Evolutionary conservation across 2,329 filamentous ascomycete genomes (phyloP).

Genomic region (Hymenoscyphus fraxineus): DNA sequence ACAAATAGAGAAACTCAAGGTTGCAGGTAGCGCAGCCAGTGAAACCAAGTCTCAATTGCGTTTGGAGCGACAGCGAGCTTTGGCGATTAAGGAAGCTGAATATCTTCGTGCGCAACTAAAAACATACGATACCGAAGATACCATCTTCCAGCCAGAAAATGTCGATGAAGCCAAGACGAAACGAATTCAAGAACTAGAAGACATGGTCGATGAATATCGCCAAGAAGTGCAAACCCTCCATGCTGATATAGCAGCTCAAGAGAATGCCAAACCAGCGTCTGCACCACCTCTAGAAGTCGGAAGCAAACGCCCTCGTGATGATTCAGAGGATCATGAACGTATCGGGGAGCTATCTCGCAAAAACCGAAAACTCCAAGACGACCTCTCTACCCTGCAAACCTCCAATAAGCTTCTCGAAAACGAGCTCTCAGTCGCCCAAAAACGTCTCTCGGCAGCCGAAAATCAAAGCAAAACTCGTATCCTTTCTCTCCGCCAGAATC

Average conservation of each 20-base stretch:
- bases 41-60: slow-evolving; percentile 68
- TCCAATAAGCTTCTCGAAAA: slow-evolving; percentile 67
- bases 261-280: slow-evolving; percentile 41
- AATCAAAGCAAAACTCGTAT: slow-evolving; percentile 74
- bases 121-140: slow-evolving; percentile 82
- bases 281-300: slow-evolving; percentile 42
- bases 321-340: slow-evolving; percentile 58
- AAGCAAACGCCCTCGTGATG: slow-evolving; percentile 61
- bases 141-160: slow-evolving; percentile 75
- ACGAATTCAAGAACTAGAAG: slow-evolving; percentile 77
- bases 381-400: slow-evolving; percentile 66
- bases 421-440: slow-evolving; percentile 67
- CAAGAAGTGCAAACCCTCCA: slow-evolving; percentile 72
- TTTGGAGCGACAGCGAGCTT: slow-evolving; percentile 77
- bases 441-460: slow-evolving; percentile 66
- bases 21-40: slow-evolving; percentile 38
- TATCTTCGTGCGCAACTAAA: slow-evolving; percentile 90
- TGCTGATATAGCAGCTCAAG: slow-evolving; percentile 65
- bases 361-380: slow-evolving; percentile 79
- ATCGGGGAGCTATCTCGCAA: slow-evolving; percentile 82
- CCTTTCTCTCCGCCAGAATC: slow-evolving; percentile 85
- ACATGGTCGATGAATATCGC: slow-evolving; percentile 83
- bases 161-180: slow-evolving; percentile 71
- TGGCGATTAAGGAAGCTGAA: slow-evolving; percentile 89
- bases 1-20: slow-evolving; percentile 69